Conservation (phyloP, 805 yeast species). For the Hanseniaspora pseudoguilliermondii region DNA sequence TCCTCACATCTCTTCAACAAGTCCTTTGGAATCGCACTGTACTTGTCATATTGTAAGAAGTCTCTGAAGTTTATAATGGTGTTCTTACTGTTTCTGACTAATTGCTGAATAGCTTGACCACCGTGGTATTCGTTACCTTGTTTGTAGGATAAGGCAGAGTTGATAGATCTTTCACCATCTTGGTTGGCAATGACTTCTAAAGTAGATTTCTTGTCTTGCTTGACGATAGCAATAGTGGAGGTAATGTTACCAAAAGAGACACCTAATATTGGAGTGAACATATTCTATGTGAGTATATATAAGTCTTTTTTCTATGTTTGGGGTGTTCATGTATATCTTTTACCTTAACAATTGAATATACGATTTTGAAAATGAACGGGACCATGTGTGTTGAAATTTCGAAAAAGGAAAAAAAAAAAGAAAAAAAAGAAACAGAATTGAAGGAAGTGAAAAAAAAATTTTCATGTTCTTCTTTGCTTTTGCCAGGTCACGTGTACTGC, state of each 20-base stretch:
- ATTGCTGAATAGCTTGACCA: slow-evolving; percentile 84
- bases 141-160: slow-evolving; percentile 81
- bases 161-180: slow-evolving; percentile 95
- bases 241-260: slow-evolving; percentile 93
- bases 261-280: slow-evolving; percentile 61
- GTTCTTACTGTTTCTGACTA: slow-evolving; percentile 76
- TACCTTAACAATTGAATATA: no score
- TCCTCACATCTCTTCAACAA: slow-evolving; percentile 59
- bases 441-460: no score
- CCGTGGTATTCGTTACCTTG: slow-evolving; percentile 96
- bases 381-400: no score
- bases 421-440: no score
- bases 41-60: slow-evolving; percentile 54
- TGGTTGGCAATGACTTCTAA: slow-evolving; percentile 97
- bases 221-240: slow-evolving; percentile 82
- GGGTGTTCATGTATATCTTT: not conserved
- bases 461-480: no score
- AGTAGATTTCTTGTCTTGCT: slow-evolving; percentile 58
- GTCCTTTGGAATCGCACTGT: slow-evolving; percentile 35
- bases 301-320: not conserved
- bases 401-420: no score
- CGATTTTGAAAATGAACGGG: no score
- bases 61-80: slow-evolving; percentile 90
- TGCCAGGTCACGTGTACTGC: no score
- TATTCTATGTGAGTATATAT: not conserved